These are phyloP conservation scores for Drechslerella coelobrocha DNA, from an alignment of 2,329 filamentous ascomycete genomes.

Conservation along the genomic window DNA sequence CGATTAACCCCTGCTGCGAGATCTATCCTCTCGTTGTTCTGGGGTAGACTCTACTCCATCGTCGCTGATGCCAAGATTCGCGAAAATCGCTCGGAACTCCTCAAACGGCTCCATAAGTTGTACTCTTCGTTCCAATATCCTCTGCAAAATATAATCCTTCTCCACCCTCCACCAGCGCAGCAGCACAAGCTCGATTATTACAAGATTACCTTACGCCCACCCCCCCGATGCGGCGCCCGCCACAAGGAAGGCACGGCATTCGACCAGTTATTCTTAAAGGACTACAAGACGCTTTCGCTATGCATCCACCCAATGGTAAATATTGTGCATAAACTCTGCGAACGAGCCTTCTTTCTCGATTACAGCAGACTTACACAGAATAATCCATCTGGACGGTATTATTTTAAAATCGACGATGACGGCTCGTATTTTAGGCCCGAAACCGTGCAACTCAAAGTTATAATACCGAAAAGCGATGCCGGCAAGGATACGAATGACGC, in stretches of 20 bases:
- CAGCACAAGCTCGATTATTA: constrained; percentile 9
- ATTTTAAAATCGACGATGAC: background rate
- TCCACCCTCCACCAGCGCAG: constrained; percentile 7
- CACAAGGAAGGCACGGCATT: background rate
- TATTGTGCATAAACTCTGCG: constrained; percentile 7
- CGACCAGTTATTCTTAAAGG: background rate
- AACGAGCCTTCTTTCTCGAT: background rate
- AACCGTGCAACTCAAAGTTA: background rate
- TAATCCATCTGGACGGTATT: background rate
- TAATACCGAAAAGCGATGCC: constrained; percentile 1
- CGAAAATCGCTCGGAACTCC: background rate
- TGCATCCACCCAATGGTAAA: constrained; percentile 6
- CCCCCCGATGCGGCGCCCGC: background rate
- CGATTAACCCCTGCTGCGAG: constrained; percentile 12
- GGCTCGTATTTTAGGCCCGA: background rate
- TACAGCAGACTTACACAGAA: background rate
- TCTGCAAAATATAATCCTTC: background rate
- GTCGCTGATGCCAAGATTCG: background rate
- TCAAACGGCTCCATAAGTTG: background rate
- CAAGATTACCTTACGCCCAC: background rate
- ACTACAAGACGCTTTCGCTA: background rate
- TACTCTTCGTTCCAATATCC: constrained; percentile 14
- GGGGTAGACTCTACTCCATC: constrained; percentile 1
- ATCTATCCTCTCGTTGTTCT: constrained; percentile 14
- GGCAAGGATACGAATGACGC: no score